Percentiles rank a stretch among this genome's conserved stretches.
Evolutionary conservation across 2,329 filamentous ascomycete species (phyloP).

Genomic region (Aaosphaeria pasadenensis): DNA sequence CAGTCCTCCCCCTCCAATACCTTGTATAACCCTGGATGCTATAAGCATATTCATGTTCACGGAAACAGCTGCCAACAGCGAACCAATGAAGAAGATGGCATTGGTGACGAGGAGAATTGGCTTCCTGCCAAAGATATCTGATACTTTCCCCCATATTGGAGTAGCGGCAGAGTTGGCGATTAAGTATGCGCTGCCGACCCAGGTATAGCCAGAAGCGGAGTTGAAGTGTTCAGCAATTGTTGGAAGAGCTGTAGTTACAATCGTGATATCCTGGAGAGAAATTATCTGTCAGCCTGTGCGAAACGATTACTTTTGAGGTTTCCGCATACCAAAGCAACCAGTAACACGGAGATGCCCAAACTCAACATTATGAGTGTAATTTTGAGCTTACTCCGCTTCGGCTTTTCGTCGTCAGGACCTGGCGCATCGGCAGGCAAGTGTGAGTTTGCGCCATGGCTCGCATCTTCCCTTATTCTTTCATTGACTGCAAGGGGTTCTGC

Average conservation of each 20-base stretch:
- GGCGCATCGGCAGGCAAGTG: background rate
- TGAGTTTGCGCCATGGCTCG: too few species aligned
- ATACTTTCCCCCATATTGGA: slow-evolving; percentile 61
- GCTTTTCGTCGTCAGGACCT: slow-evolving; percentile 21
- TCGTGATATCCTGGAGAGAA: slow-evolving; percentile 51
- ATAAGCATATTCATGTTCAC: slow-evolving; percentile 62
- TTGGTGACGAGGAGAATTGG: slow-evolving; percentile 60
- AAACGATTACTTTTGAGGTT: too few species aligned
- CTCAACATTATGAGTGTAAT: slow-evolving; percentile 51
- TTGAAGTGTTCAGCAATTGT: slow-evolving; percentile 56
- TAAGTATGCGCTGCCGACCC: slow-evolving; percentile 53
- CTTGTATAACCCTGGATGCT: slow-evolving; percentile 60
- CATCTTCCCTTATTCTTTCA: background rate
- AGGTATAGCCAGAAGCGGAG: slow-evolving; percentile 50
- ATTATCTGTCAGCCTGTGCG: too few species aligned
- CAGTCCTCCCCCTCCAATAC: slow-evolving; percentile 61
- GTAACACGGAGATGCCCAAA: slow-evolving; percentile 54
- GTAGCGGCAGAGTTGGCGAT: slow-evolving; percentile 50
- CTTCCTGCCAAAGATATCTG: slow-evolving; percentile 66
- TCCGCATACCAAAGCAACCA: slow-evolving; percentile 49
- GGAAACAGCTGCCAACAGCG: slow-evolving; percentile 58
- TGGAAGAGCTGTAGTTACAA: slow-evolving; percentile 60
- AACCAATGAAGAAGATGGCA: slow-evolving; percentile 60
- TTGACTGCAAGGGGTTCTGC: background rate
- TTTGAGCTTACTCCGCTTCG: slow-evolving; percentile 38